Base-by-base conservation (phyloP, 768 basidiomycete genomes). In the Clathrus columnatus region DNA sequence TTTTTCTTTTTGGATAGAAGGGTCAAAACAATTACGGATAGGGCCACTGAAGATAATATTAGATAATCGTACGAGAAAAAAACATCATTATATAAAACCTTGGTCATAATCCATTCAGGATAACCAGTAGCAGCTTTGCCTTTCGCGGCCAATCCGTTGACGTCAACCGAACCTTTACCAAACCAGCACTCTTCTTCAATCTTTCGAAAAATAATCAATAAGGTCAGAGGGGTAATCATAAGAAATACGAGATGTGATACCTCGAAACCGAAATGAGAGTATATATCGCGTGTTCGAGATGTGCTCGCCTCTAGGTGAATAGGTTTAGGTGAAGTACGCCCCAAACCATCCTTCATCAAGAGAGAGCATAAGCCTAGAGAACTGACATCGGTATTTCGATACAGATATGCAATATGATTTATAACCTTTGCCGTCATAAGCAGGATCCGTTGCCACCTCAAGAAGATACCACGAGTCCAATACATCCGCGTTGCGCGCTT, bases 261-360 rank as follows among this genome's bases (percentile, higher is more conserved):
- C 58, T 63, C 58, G 46, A 65, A 65, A 2, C 63, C 64, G 24
- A 56, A 51, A 27, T 59, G 64, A 8, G 46, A 28, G 50, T 63
- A 63, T 11, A 62, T 59, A 21, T 61, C 60, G n/a, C 61, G 53
- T 14, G 59, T 56, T n/a, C 36, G 50, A 1, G 56, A 32, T 23
- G 62, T 60, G 27, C 60, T 57, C 11, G 63, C 57, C 36, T 64
- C 60, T 23, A 63, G 46, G 18, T 57, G 49, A 8, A 64, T 51
- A 0, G 62, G 59, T 43, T 60, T 58, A 7, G 59, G 59, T 7
- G 52, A 23, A 10, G 60, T 50, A 29, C 60, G 59, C 17, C 48
- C 42, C 23, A 63, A 59, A 1, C 63, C 61, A 41, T 61, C 57
- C 23, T 52, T 45, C 47, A 65, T 47, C 21, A 61, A 57, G 24